Evolutionary conservation across 495 filamentous ascomycete species (phyloP).

Genomic region (Pyrenula massariospora): DNA sequence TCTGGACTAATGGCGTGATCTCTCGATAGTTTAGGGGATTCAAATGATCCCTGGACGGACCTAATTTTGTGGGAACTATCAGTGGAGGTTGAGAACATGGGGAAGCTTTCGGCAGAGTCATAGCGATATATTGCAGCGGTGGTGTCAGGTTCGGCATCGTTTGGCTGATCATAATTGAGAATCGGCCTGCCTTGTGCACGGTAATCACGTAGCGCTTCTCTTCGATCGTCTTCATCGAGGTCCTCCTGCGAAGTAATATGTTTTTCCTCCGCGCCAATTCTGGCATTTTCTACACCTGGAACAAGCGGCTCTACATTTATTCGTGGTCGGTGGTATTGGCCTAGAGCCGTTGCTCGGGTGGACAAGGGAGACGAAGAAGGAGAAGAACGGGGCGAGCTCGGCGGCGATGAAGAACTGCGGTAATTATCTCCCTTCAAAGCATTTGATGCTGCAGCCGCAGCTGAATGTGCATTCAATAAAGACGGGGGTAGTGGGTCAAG

Average conservation of each 20-base stretch:
- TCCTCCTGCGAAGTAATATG: not conserved
- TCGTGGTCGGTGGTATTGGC: not conserved
- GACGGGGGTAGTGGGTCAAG: conserved; percentile 33
- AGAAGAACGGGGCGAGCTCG: conserved; percentile 6
- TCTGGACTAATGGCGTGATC: not conserved
- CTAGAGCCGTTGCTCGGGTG: not conserved
- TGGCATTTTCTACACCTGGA: not conserved
- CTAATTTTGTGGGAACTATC: conserved; percentile 41
- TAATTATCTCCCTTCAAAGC: not conserved
- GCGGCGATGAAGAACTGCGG: not conserved
- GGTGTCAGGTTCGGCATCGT: conserved; percentile 20
- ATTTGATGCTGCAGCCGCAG: not conserved
- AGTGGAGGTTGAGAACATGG: conserved; percentile 71
- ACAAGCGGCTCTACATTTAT: not conserved
- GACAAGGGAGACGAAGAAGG: conserved; percentile 25
- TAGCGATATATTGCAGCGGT: conserved; percentile 41
- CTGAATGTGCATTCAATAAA: conserved; percentile 24
- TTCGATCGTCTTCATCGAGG: conserved; percentile 21
- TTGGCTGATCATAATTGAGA: conserved; percentile 27
- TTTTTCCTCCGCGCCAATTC: not conserved
- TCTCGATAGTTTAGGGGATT: not conserved
- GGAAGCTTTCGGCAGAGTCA: conserved; percentile 71
- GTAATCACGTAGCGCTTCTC: conserved; percentile 34
- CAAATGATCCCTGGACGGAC: conserved; percentile 30
- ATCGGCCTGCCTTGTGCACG: conserved; percentile 30